Percentiles rank a stretch among this genome's conserved stretches.
Evolutionary conservation across 257 asterid species (phyloP).

Genomic region (Voacanga thouarsii): DNA sequence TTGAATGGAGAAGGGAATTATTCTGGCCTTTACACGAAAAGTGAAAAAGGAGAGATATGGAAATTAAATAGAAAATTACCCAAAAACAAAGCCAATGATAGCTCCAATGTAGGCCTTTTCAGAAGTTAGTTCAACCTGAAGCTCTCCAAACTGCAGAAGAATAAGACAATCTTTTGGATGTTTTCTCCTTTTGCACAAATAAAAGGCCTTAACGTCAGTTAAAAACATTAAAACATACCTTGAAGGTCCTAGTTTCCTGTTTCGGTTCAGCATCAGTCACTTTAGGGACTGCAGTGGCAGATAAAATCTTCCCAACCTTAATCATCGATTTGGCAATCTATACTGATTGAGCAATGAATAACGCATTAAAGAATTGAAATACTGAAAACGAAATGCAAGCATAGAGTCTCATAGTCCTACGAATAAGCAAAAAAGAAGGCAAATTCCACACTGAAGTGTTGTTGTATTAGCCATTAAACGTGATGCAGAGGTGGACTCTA

Average conservation of each 20-base stretch:
- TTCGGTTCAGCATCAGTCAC: conserved; percentile 45
- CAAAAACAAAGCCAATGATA: conserved; percentile 56
- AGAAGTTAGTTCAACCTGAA: conserved; percentile 81
- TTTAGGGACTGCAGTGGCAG: conserved; percentile 46
- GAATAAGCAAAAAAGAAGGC: not conserved
- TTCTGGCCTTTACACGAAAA: not conserved
- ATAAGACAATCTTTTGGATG: conserved; percentile 12
- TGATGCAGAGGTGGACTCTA: not conserved
- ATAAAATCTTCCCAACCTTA: conserved; percentile 56
- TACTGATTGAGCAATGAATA: conserved; percentile 28
- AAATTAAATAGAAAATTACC: conserved; percentile 39
- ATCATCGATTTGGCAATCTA: conserved; percentile 91
- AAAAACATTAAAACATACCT: conserved; percentile 42
- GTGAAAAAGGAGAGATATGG: conserved; percentile 6
- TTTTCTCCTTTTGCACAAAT: not conserved
- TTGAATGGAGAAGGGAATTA: conserved; percentile 11
- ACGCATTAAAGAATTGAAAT: conserved; percentile 5
- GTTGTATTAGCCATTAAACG: not conserved
- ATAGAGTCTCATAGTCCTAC: not conserved
- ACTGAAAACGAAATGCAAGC: not conserved
- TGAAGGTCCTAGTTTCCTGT: conserved; percentile 57
- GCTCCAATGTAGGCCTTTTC: conserved; percentile 79
- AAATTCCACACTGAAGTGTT: not conserved
- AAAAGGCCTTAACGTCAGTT: not conserved
- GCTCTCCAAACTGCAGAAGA: conserved; percentile 76